A percentile compares a stretch with the other conserved stretches of the same genome.
phyloP scores from a whole-genome alignment of 768 basidiomycete species.

The Rhizopogon sp. region DNA sequence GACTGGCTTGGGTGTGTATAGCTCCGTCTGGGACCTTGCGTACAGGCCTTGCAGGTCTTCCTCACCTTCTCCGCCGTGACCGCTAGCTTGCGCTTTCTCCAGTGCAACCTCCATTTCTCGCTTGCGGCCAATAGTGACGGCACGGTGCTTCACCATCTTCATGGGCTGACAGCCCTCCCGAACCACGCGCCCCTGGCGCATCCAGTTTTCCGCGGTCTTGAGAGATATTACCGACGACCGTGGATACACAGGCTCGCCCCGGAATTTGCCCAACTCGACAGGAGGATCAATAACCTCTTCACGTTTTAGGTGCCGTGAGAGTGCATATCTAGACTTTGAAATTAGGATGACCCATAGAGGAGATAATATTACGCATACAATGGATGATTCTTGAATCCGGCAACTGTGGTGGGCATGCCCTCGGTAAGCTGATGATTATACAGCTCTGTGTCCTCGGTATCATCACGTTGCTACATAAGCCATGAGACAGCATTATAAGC shows the following conservation, averaged over 20 bases:
- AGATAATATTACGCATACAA: slow-evolving; percentile 40
- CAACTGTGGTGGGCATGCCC: slow-evolving; percentile 88
- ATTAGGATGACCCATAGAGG: slow-evolving; percentile 3
- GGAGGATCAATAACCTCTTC: slow-evolving; percentile 82
- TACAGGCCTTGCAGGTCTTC: slow-evolving; percentile 87
- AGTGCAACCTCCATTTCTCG: slow-evolving; percentile 65
- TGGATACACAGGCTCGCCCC: slow-evolving; percentile 88
- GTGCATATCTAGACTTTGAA: slow-evolving; percentile 58
- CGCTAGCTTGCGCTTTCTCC: slow-evolving; percentile 32
- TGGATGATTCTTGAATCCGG: slow-evolving; percentile 95
- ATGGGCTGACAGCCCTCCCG: slow-evolving; percentile 75
- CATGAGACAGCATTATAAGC: slow-evolving; percentile 7
- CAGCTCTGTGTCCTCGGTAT: slow-evolving; percentile 88
- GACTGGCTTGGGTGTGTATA: slow-evolving; percentile 75
- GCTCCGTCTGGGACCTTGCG: slow-evolving; percentile 77
- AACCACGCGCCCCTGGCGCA: slow-evolving; percentile 77
- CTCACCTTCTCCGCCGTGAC: slow-evolving; percentile 36
- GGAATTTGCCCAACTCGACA: slow-evolving; percentile 85
- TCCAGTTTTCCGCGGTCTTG: slow-evolving; percentile 93
- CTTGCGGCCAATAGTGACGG: slow-evolving; percentile 72
- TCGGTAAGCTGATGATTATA: slow-evolving; percentile 72
- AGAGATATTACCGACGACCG: slow-evolving; percentile 79
- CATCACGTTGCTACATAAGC: slow-evolving; percentile 74
- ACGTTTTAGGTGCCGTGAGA: slow-evolving; percentile 82
- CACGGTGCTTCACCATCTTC: slow-evolving; percentile 84